Conservation (phyloP, 306 rosid genomes). For the Hylodesmum podocarpum region DNA sequence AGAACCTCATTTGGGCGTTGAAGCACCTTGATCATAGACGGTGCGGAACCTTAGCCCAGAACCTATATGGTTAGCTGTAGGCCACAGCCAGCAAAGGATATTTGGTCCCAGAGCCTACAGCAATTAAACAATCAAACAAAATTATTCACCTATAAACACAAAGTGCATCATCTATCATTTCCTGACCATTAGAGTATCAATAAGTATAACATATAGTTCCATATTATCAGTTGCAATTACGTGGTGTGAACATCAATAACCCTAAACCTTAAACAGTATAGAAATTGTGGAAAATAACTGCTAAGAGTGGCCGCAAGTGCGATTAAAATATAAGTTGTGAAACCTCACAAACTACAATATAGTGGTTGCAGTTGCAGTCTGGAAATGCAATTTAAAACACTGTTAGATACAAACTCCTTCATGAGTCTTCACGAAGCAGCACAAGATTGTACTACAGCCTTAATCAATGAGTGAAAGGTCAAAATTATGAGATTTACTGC, state of each 20-base stretch:
- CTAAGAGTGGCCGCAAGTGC: background rate
- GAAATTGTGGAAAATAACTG: background rate
- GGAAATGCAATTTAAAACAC: background rate
- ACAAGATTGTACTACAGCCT: background rate
- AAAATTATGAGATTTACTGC: background rate
- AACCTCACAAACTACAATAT: background rate
- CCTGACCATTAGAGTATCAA: background rate
- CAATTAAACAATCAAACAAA: constrained; percentile 14
- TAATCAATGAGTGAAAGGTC: background rate
- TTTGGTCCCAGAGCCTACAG: constrained; percentile 86
- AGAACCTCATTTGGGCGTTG: constrained; percentile 48
- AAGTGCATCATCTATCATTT: background rate
- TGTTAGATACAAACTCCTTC: background rate
- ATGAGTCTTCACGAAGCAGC: constrained; percentile 1
- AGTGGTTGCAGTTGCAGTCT: background rate
- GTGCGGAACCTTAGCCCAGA: constrained; percentile 76
- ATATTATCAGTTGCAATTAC: background rate
- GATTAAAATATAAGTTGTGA: background rate
- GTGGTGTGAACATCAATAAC: constrained; percentile 1
- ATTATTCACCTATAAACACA: background rate
- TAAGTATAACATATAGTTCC: background rate
- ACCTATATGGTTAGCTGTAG: constrained; percentile 68
- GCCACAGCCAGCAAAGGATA: constrained; percentile 74
- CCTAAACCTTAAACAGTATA: background rate
- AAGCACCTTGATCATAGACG: constrained; percentile 46